phyloP scores from a whole-genome alignment of 164 flowering plant genomes.

The Pachysandra terminalis region DNA sequence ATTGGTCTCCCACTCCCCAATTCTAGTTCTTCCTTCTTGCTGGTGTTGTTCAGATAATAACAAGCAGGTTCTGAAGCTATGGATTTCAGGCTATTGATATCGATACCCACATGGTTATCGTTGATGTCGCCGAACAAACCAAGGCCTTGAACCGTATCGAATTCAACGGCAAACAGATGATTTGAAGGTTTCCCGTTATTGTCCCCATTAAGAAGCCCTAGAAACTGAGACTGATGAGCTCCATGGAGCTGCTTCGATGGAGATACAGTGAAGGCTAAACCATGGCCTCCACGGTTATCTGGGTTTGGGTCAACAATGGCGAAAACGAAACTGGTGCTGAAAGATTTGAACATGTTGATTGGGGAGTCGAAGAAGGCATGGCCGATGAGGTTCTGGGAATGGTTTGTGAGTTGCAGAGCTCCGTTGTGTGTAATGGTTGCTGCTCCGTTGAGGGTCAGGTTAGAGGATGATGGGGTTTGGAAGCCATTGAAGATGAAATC shows the following conservation, averaged over 20 bases:
- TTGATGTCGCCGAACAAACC: constrained; percentile 8
- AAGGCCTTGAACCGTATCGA: constrained; percentile 42
- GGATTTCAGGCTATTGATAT: constrained; percentile 37
- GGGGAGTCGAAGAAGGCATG: constrained; percentile 40
- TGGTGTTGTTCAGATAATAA: constrained; percentile 11
- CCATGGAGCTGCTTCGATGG: constrained; percentile 26
- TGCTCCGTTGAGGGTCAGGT: constrained; percentile 18
- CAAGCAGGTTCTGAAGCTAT: constrained; percentile 12
- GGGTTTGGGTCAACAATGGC: constrained; percentile 21
- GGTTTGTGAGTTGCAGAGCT: constrained; percentile 33
- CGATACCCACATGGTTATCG: constrained; percentile 49
- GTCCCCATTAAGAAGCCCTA: constrained; percentile 37
- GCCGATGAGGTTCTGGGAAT: constrained; percentile 26
- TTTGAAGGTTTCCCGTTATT: constrained; percentile 23
- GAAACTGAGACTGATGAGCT: constrained; percentile 26
- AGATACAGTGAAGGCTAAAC: constrained; percentile 41
- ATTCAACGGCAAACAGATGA: constrained; percentile 43
- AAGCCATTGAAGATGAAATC: constrained; percentile 35
- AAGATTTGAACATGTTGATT: constrained; percentile 27
- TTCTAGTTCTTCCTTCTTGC: constrained; percentile 3
- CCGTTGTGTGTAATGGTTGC: constrained; percentile 27
- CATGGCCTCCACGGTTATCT: constrained; percentile 33
- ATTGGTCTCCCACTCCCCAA: constrained; percentile 21
- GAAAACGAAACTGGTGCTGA: constrained; percentile 46
- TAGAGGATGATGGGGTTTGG: constrained; percentile 2